phyloP scores from a whole-genome alignment of 1,139 yeast species.

The Wickerhamiella infanticola region DNA sequence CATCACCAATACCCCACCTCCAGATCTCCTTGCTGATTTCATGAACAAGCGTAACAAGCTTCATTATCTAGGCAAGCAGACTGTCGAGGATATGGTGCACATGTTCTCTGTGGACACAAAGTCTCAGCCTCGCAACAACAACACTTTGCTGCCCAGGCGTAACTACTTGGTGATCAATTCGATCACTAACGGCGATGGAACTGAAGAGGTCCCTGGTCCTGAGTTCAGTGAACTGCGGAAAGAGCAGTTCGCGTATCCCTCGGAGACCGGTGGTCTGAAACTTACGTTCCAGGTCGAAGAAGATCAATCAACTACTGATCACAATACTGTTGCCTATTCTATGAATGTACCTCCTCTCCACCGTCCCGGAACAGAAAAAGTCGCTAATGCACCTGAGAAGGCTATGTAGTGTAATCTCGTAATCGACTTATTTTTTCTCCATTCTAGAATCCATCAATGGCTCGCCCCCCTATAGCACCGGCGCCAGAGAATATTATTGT shows the following conservation, averaged over 20 bases:
- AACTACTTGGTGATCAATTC: constrained; percentile 39
- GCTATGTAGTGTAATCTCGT: background rate
- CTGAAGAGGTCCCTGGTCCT: constrained; percentile 12
- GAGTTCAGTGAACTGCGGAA: constrained; percentile 16
- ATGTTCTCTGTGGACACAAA: constrained; percentile 50
- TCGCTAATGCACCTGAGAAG: background rate
- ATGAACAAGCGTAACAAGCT: constrained; percentile 47
- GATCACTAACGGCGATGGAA: constrained; percentile 6
- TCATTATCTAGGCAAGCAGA: constrained; percentile 33
- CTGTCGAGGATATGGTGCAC: constrained; percentile 71
- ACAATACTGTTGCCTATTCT: constrained; percentile 50
- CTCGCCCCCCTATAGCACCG: constrained; percentile 1
- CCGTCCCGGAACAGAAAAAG: background rate
- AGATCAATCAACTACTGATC: constrained; percentile 35
- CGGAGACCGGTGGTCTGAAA: constrained; percentile 42
- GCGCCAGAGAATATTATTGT: constrained; percentile 1
- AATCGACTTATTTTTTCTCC: background rate
- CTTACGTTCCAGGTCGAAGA: constrained; percentile 62
- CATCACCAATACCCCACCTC: constrained; percentile 85
- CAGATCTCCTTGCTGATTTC: constrained; percentile 64
- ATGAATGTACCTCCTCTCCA: constrained; percentile 45
- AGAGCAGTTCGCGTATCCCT: constrained; percentile 21
- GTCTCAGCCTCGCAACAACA: constrained; percentile 38
- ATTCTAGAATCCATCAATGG: background rate
- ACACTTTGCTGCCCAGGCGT: constrained; percentile 57